A percentile compares a stretch with the other conserved stretches of the same genome.
These are phyloP conservation scores for Zygosaccharomyces lentus DNA, from an alignment of 805 yeast genomes.

Conservation along the genomic window DNA sequence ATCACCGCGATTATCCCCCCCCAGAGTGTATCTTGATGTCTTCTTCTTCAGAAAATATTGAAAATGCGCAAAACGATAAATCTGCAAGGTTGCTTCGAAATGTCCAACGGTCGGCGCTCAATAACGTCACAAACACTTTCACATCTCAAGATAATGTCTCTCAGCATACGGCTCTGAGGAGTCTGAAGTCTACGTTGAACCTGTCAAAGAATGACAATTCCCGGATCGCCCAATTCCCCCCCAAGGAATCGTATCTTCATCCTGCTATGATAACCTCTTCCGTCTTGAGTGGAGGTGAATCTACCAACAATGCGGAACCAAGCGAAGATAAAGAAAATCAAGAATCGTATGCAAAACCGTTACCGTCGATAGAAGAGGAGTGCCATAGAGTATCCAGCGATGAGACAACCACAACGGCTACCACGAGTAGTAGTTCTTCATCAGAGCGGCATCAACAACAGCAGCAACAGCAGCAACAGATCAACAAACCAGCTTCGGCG, in stretches of 20 bases:
- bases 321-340: slow-evolving; percentile 29
- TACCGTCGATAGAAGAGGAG: slow-evolving; percentile 22
- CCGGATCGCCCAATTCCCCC: slow-evolving; percentile 17
- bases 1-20: background rate
- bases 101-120: slow-evolving; percentile 33
- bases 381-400: slow-evolving; percentile 5
- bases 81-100: slow-evolving; percentile 23
- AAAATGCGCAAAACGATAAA: slow-evolving; percentile 23
- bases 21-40: slow-evolving; percentile 14
- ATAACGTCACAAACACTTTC: slow-evolving; percentile 35
- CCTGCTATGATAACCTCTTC: slow-evolving; percentile 8
- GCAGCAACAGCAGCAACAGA: background rate
- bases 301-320: slow-evolving; percentile 22
- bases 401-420: slow-evolving; percentile 2
- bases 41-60: slow-evolving; percentile 17
- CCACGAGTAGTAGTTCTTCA: background rate
- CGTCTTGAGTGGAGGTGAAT: slow-evolving; percentile 19
- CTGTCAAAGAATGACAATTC: slow-evolving; percentile 19
- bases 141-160: slow-evolving; percentile 22
- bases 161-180: slow-evolving; percentile 18
- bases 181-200: slow-evolving; percentile 18
- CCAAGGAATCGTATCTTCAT: slow-evolving; percentile 13
- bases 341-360: slow-evolving; percentile 19
- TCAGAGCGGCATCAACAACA: slow-evolving; percentile 4
- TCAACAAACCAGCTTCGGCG: background rate